Percentiles rank a stretch among this genome's conserved stretches.
phyloP scores from a whole-genome alignment of 2,329 filamentous ascomycete genomes.

The Aspergillus costaricaensis region DNA sequence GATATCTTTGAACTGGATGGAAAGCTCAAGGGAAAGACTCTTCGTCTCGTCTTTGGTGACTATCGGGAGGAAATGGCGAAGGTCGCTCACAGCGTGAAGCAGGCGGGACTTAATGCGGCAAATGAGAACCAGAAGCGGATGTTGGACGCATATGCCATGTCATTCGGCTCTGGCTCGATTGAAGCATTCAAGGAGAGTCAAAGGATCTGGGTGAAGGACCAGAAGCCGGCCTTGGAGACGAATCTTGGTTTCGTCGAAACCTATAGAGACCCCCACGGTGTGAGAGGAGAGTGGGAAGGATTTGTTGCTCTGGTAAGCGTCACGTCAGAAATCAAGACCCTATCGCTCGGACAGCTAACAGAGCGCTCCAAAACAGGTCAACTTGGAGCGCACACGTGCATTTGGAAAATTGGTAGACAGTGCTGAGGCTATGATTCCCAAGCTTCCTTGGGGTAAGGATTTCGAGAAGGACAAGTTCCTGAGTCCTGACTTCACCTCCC shows the following conservation, averaged over 20 bases:
- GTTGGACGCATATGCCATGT: conserved; percentile 72
- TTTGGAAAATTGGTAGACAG: conserved; percentile 83
- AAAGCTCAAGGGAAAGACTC: conserved; percentile 64
- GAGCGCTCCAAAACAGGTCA: conserved; percentile 53
- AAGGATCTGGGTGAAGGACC: conserved; percentile 79
- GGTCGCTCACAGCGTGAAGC: conserved; percentile 65
- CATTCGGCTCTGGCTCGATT: conserved; percentile 73
- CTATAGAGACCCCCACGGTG: conserved; percentile 78
- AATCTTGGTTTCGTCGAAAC: conserved; percentile 86
- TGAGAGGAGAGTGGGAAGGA: conserved; percentile 82
- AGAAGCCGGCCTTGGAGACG: conserved; percentile 75
- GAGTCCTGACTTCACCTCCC: conserved; percentile 90
- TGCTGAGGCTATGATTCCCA: conserved; percentile 80
- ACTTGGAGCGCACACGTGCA: conserved; percentile 83
- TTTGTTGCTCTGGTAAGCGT: conserved; percentile 66
- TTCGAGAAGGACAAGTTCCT: conserved; percentile 98
- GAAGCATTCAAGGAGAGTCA: conserved; percentile 79
- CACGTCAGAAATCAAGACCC: neutral
- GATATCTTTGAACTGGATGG: conserved; percentile 64
- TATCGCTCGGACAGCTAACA: neutral
- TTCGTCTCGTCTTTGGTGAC: conserved; percentile 75
- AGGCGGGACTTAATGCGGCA: conserved; percentile 67
- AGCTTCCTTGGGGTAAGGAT: conserved; percentile 81
- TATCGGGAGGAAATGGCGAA: conserved; percentile 70
- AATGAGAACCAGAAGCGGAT: conserved; percentile 75